phyloP scores from a whole-genome alignment of 352 stramenopile species.

The Phytophthora melonis region DNA sequence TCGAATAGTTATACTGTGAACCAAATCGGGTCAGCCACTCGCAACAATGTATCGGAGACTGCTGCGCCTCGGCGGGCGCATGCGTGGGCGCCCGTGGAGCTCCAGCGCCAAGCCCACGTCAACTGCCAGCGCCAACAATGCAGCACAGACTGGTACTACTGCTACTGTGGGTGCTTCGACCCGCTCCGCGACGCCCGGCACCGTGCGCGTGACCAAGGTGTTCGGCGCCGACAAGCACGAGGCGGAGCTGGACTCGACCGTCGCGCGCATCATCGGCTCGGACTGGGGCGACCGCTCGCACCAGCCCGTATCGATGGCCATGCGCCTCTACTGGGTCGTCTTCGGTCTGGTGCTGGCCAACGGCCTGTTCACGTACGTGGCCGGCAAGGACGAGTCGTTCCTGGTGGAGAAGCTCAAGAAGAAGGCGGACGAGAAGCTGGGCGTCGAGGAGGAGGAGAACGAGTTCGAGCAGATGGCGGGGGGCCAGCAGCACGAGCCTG shows the following conservation, averaged over 20 bases:
- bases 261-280: conserved; percentile 75
- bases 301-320: conserved; percentile 69
- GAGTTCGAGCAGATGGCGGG: conserved; percentile 50
- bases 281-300: conserved; percentile 79
- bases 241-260: conserved; percentile 63
- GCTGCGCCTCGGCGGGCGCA: conserved; percentile 16
- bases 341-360: conserved; percentile 69
- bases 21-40: not conserved
- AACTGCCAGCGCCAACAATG: not conserved
- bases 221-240: conserved; percentile 45
- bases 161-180: conserved; percentile 9
- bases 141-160: not conserved
- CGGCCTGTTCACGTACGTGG: conserved; percentile 65
- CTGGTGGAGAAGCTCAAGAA: conserved; percentile 63
- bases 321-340: conserved; percentile 79
- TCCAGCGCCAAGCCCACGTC: conserved; percentile 28
- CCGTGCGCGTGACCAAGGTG: conserved; percentile 48
- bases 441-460: conserved; percentile 51
- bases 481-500: conserved; percentile 2
- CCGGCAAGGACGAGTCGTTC: conserved; percentile 65
- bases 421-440: conserved; percentile 65
- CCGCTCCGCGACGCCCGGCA: conserved; percentile 38
- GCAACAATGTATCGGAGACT: conserved; percentile 25
- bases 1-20: too few species aligned
- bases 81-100: conserved; percentile 33